phyloP scores from a whole-genome alignment of 306 rosid species.

The Vigna hirtella region DNA sequence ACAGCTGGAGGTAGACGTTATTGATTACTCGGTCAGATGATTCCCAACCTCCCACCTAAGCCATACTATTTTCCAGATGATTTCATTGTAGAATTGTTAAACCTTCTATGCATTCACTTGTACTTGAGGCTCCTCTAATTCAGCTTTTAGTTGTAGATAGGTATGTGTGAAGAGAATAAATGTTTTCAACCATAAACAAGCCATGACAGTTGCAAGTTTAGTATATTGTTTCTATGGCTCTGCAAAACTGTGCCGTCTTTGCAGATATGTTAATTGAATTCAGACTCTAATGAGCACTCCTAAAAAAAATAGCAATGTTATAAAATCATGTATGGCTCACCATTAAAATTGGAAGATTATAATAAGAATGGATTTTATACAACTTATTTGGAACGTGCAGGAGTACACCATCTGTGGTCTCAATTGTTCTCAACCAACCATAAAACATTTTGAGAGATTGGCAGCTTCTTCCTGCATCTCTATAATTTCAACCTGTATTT shows the following conservation, averaged over 20 bases:
- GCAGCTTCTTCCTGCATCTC: no score
- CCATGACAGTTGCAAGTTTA: not conserved
- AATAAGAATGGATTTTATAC: no score
- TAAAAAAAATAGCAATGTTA: no score
- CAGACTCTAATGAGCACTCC: no score
- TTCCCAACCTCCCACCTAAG: not conserved
- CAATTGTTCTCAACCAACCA: no score
- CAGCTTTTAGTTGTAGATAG: conserved; percentile 22
- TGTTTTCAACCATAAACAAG: conserved; percentile 21
- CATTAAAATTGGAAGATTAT: no score
- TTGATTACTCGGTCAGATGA: conserved; percentile 46
- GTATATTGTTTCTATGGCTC: not conserved
- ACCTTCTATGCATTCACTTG: not conserved
- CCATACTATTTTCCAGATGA: not conserved
- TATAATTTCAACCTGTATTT: no score
- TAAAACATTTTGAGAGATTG: no score
- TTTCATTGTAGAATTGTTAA: not conserved
- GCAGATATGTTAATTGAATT: no score
- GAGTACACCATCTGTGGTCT: no score
- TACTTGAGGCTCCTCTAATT: conserved; percentile 18
- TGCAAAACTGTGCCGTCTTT: not conserved
- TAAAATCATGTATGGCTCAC: no score
- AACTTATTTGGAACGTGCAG: no score
- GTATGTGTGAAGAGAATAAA: conserved; percentile 31
- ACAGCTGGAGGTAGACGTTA: conserved; percentile 94